Evolutionary conservation across 73 alveolate species (phyloP), one percentile per base, ranked within the genome.

Genomic region (Stentor roeselii): DNA sequence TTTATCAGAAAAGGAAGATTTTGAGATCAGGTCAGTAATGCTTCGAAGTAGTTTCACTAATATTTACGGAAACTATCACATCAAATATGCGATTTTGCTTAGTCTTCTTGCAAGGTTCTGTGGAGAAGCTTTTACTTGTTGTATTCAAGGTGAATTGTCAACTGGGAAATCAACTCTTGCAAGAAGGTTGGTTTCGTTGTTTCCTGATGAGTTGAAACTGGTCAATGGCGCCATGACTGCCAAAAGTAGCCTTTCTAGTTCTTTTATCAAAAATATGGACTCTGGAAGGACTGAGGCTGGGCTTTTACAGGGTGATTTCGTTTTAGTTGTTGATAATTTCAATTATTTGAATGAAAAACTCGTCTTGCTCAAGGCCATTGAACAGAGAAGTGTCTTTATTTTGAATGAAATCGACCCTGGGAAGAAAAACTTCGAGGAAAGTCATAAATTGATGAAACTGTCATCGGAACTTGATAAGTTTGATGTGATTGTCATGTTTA

Each of bases 151-250:
- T 27, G 80, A 67, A 1, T 30, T 32, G 14, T 21, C 41, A 1
- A 67, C 80, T 21, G 80, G 80, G 37, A 67, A 67, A 67, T 67
- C 80, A 21, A 67, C 80, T 0, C 34, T 67, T 30, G 80, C 37
- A 30, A 27, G 41, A 30, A 14, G 27, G 41, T 40, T 67, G 21
- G 42, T 27, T 21, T 27, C 27, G 2, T 1, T 67, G 37, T 67
- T 67, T 1, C 80, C n/a, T 21, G 80, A 32, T 27, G 34, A 67
- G 1, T 27, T n/a, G 27, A 67, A 34, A 34, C 21, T 67, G 21
- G 27, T 67, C 27, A 67, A 67, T 67, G 80, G 80, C 34, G 80
- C 80, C 14, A 27, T 67, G 42, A 67, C 80, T 32, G 11, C 21
- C 34, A 30, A n/a, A 21, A 21, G 27, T 30, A 11, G 37, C 34